Evolutionary conservation across 2,329 filamentous ascomycete genomes (phyloP).

Genomic region (Penicillium sp.): DNA sequence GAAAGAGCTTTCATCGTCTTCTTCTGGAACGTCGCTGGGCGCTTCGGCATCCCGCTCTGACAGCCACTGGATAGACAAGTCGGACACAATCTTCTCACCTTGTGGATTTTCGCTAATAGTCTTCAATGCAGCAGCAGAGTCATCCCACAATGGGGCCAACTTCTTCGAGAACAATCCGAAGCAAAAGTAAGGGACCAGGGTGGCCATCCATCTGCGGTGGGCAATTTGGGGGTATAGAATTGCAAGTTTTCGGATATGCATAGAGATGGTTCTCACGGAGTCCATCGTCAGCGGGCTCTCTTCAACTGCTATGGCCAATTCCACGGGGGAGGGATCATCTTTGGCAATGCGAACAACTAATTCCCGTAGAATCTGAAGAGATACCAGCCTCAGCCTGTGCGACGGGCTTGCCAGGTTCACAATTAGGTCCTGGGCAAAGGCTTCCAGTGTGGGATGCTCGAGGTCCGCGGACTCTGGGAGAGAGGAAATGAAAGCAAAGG

Average conservation of each 20-base stretch:
- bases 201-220: slow-evolving; percentile 63
- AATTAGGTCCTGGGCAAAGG: slow-evolving; percentile 64
- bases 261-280: slow-evolving; percentile 72
- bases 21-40: slow-evolving; percentile 23
- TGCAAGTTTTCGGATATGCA: slow-evolving; percentile 78
- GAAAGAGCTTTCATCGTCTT: slow-evolving; percentile 23
- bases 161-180: slow-evolving; percentile 88
- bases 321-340: slow-evolving; percentile 44
- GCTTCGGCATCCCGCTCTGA: slow-evolving; percentile 31
- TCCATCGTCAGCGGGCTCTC: slow-evolving; percentile 74
- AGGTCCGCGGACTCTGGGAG: slow-evolving; percentile 32
- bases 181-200: slow-evolving; percentile 74
- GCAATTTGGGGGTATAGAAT: slow-evolving; percentile 60
- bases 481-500: slow-evolving; percentile 50
- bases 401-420: slow-evolving; percentile 73
- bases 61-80: slow-evolving; percentile 77
- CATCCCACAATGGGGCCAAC: slow-evolving; percentile 83
- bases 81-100: slow-evolving; percentile 70
- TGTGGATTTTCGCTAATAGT: slow-evolving; percentile 66
- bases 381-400: slow-evolving; percentile 69
- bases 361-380: slow-evolving; percentile 67
- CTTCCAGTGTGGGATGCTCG: slow-evolving; percentile 58
- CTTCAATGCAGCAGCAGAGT: slow-evolving; percentile 72
- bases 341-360: slow-evolving; percentile 53
- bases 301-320: slow-evolving; percentile 74